Conservation (phyloP, 108 stramenopile genomes). For the Poteriospumella lacustris region DNA sequence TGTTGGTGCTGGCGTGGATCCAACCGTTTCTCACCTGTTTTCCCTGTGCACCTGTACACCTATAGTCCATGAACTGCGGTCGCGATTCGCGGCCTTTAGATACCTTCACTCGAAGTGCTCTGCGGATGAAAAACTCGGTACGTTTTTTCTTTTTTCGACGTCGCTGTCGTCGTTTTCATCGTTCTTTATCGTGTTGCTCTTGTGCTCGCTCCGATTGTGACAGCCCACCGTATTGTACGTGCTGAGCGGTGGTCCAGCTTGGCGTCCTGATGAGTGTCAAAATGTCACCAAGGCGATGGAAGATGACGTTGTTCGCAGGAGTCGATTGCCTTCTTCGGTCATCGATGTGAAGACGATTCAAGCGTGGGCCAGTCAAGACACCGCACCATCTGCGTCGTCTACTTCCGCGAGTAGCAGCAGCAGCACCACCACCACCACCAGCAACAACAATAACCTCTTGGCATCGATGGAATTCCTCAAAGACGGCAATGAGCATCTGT, state of each 20-base stretch:
- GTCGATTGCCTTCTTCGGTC: too few relatives aligned
- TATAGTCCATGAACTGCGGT: constrained; percentile 29
- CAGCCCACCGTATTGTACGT: neutral
- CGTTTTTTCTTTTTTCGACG: neutral
- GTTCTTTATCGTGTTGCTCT: too few relatives aligned
- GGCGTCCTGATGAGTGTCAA: neutral
- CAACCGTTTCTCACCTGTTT: neutral
- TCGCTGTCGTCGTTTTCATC: too few relatives aligned
- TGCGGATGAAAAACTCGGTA: constrained; percentile 11
- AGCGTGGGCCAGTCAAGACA: neutral
- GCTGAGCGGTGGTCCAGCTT: neutral
- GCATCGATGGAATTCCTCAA: neutral
- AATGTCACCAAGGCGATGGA: too few relatives aligned
- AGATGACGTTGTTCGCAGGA: too few relatives aligned
- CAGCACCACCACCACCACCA: neutral
- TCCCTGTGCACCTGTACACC: neutral
- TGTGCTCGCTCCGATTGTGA: too few relatives aligned
- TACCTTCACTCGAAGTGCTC: neutral
- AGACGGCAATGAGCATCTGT: neutral
- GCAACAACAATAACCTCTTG: neutral
- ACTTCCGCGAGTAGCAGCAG: neutral
- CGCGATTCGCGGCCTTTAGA: neutral
- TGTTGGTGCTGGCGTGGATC: neutral
- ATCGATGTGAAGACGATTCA: too few relatives aligned
- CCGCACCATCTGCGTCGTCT: neutral